Base-by-base conservation (phyloP, 179 eudicot species). In the Silene noctiflora region DNA sequence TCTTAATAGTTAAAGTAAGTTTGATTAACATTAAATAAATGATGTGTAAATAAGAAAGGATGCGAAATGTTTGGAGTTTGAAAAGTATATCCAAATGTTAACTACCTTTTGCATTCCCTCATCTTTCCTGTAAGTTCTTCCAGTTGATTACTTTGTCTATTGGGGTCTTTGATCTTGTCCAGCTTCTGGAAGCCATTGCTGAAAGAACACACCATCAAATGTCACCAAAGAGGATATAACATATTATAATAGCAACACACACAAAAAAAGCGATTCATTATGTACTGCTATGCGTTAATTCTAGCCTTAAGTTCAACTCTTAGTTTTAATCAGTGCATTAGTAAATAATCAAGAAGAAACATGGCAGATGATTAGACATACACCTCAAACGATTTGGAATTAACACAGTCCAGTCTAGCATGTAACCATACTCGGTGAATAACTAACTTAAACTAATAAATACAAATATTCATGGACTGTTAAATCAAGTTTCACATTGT, bases 131-230 rank as follows among this genome's bases (percentile, higher is more conserved):
- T 89, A 73, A 95, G 99, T 71, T 95, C 99, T 84, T 95, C 99
- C 80, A 95, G 85, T 86, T 93, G 99, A 81, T 95, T 95, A 83
- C 92, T 93, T 79, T 95, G 97, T 79, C 99, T 90, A 65, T 67
- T 90, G 53, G 96, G 81, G 76, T 95, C 98, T 84, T 95, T 95
- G 76, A 95, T 79, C 81, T 95, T 95, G 82, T 93, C 97, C 88
- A 95, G 81, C 84, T 93, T 95, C 81, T 95, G 99, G 77, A 95
- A 95, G 67, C 98, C 99, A 95, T 95, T 95, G 81, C 99, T 95
- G 84, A 39, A 79, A 73, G 71, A 75, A 69, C 22, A 21, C 19
- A 75, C 29, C 61, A 4, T 12, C 68, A 76, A 51, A 73, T 60
- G 53, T 42, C 51, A 51, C 10, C 20, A 20, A 31, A 64, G 19